Percentiles rank a stretch among this genome's conserved stretches.
phyloP scores from a whole-genome alignment of 2,329 filamentous ascomycete species.

The Fusarium camptoceras region DNA sequence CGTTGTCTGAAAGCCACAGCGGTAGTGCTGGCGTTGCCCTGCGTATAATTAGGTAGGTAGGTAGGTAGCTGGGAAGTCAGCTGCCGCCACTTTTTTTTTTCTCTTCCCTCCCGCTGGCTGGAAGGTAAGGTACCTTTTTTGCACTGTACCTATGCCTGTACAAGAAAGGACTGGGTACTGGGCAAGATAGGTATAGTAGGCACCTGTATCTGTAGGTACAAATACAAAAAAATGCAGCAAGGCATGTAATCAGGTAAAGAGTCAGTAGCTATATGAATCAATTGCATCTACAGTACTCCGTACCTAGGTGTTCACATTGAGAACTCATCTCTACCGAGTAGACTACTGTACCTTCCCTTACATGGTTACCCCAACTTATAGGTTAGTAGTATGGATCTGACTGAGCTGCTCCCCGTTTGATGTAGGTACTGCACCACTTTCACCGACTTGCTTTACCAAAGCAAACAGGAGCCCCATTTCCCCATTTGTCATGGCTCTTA shows the following conservation, averaged over 20 bases:
- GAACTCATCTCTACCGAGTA: not conserved
- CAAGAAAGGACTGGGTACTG: not conserved
- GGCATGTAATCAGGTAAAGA: not conserved
- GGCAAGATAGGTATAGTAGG: too few species aligned
- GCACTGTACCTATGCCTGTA: not conserved
- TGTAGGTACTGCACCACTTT: slow-evolving; percentile 11
- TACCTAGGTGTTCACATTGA: not conserved
- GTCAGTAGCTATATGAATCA: not conserved
- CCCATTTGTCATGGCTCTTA: slow-evolving; percentile 26
- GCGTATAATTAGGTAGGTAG: too few species aligned
- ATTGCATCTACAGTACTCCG: not conserved
- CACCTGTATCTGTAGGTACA: not conserved
- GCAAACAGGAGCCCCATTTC: slow-evolving; percentile 22
- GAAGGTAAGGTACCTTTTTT: not conserved
- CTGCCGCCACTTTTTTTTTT: not conserved
- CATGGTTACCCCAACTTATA: slow-evolving; percentile 8
- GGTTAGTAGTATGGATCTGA: not conserved
- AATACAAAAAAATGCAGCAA: too few species aligned
- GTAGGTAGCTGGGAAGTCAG: not conserved
- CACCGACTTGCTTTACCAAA: slow-evolving; percentile 29
- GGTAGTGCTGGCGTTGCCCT: not conserved
- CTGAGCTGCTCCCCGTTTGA: slow-evolving; percentile 19
- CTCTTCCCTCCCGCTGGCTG: not conserved
- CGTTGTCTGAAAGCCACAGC: not conserved
- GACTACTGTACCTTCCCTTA: not conserved